Evolutionary conservation across 1,284 basidiomycete species (phyloP).

Genomic region (Sutorius eximius): DNA sequence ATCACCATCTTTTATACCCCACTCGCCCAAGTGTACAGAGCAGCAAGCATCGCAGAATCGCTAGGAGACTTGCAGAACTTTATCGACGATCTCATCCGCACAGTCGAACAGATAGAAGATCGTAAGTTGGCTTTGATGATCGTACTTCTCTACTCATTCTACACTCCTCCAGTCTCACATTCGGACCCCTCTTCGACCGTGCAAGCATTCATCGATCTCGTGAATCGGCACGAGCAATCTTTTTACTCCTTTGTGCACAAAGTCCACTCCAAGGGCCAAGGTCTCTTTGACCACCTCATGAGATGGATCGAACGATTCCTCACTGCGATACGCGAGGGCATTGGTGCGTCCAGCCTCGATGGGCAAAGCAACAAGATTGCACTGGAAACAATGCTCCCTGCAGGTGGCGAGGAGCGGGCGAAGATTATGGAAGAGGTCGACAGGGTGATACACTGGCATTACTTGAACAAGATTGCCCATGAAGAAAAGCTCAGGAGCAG

Average conservation of each 20-base stretch:
- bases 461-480: constrained; percentile 86
- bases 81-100: constrained; percentile 93
- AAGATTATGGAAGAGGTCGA: constrained; percentile 86
- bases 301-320: constrained; percentile 97
- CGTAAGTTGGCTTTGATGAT: constrained; percentile 49
- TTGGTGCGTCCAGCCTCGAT: constrained; percentile 49
- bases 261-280: constrained; percentile 96
- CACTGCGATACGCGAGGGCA: constrained; percentile 87
- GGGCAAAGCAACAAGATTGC: constrained; percentile 45
- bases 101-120: constrained; percentile 91
- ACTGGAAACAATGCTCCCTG: constrained; percentile 85
- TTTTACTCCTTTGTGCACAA: constrained; percentile 99
- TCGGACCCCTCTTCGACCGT: constrained; percentile 87
- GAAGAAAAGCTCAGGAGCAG: constrained; percentile 85
- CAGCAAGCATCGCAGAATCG: constrained; percentile 95
- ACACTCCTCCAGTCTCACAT: constrained; percentile 61
- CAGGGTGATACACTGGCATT: constrained; percentile 85
- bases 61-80: constrained; percentile 92
- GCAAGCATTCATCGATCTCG: constrained; percentile 91
- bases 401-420: constrained; percentile 70
- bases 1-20: constrained; percentile 99
- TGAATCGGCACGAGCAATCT: constrained; percentile 90
- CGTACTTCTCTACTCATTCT: constrained; percentile 8
- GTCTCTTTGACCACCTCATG: constrained; percentile 93
- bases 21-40: constrained; percentile 97